Percentiles rank a stretch among this genome's conserved stretches.
Conservation (phyloP, 2,329 filamentous ascomycete species). For the Berkeleyomyces basicola region DNA sequence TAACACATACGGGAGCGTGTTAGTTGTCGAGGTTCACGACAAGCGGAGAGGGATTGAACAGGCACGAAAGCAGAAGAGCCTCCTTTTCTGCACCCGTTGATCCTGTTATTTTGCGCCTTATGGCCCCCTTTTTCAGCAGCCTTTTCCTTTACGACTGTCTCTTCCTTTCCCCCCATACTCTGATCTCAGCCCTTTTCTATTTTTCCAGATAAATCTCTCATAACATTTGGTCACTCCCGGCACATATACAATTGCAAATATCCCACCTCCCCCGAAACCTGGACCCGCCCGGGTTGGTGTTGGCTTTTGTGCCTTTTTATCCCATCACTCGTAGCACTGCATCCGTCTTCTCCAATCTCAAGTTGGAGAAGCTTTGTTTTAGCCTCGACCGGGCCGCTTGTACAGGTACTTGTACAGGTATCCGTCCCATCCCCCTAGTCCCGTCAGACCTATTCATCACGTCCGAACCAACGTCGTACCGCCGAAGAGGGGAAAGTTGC, state of each 20-base stretch:
- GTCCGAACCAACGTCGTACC: neutral
- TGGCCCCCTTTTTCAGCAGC: neutral
- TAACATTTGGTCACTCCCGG: neutral
- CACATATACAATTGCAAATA: neutral
- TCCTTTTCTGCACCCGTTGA: neutral
- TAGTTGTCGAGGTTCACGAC: neutral
- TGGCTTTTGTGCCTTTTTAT: neutral
- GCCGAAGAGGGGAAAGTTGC: neutral
- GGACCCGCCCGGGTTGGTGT: neutral
- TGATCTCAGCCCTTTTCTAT: neutral
- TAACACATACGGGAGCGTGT: neutral
- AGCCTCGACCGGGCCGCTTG: neutral
- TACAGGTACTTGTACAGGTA: too few species aligned
- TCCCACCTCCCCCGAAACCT: neutral
- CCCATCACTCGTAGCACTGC: neutral
- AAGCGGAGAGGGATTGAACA: neutral
- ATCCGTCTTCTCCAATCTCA: neutral
- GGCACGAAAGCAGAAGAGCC: neutral
- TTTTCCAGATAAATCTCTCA: neutral
- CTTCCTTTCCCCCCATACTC: neutral
- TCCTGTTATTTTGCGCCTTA: neutral
- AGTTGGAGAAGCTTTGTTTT: constrained; percentile 1
- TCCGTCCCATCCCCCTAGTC: neutral
- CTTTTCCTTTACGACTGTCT: neutral
- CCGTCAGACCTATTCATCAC: neutral